Conservation (phyloP, 805 yeast species). For the Citeromyces matritensis region DNA sequence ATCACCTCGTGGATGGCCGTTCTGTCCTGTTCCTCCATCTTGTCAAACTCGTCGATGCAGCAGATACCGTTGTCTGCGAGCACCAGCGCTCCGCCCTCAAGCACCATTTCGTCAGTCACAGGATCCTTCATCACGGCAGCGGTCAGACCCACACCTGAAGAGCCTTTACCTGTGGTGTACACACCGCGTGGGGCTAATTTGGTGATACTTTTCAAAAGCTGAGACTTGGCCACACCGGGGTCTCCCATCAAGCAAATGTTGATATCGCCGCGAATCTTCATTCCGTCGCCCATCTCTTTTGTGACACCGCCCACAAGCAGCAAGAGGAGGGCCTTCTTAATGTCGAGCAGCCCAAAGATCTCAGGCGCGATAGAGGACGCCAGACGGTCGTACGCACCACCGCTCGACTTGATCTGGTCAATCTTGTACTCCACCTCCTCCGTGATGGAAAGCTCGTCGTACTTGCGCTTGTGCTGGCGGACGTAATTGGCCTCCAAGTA, state of each 20-base stretch:
- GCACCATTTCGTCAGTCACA: constrained; percentile 95
- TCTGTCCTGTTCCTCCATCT: constrained; percentile 94
- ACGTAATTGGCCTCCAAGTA: constrained; percentile 80
- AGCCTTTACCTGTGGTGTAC: constrained; percentile 96
- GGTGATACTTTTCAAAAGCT: constrained; percentile 76
- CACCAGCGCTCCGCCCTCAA: constrained; percentile 97
- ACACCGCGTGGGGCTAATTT: constrained; percentile 94
- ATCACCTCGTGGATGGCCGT: constrained; percentile 98
- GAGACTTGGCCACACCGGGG: constrained; percentile 99
- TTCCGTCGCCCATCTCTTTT: constrained; percentile 89
- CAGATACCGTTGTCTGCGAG: constrained; percentile 96
- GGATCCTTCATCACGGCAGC: constrained; percentile 99
- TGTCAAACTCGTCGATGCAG: constrained; percentile 97
- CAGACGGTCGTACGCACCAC: constrained; percentile 64
- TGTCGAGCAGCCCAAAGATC: constrained; percentile 87
- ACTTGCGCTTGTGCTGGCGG: constrained; percentile 79
- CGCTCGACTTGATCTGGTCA: constrained; percentile 34
- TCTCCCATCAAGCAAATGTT: constrained; percentile 96
- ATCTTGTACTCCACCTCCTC: constrained; percentile 42
- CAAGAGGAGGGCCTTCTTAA: constrained; percentile 77
- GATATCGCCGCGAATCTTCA: constrained; percentile 94
- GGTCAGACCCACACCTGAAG: constrained; percentile 96
- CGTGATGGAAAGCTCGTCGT: constrained; percentile 47
- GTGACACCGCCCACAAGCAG: constrained; percentile 92
- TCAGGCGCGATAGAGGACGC: constrained; percentile 95